Percentiles rank a stretch among this genome's conserved stretches.
These are phyloP conservation scores for Berkeleyomyces rouxiae DNA, from an alignment of 2,329 filamentous ascomycete species.

Conservation along the genomic window DNA sequence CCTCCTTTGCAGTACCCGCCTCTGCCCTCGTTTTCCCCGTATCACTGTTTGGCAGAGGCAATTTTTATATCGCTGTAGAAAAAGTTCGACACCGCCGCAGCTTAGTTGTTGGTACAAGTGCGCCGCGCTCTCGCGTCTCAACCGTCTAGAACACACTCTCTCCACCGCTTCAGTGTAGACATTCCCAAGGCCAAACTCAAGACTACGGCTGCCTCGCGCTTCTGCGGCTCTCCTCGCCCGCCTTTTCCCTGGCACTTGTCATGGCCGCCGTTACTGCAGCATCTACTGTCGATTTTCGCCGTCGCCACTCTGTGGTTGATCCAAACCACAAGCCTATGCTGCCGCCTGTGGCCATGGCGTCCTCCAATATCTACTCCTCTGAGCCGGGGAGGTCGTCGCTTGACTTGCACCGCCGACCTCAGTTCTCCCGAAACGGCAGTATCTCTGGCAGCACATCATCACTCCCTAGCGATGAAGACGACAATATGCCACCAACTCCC, in stretches of 20 bases:
- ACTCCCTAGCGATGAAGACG: slow-evolving; percentile 16
- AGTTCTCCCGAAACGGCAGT: slow-evolving; percentile 11
- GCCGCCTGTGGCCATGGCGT: slow-evolving; percentile 13
- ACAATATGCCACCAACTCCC: slow-evolving; percentile 24
- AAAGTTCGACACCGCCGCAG: neutral
- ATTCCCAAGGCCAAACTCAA: neutral
- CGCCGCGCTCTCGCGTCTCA: neutral
- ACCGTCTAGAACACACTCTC: neutral
- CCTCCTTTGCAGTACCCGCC: neutral
- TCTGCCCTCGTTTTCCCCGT: slow-evolving; percentile 8
- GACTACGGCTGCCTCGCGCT: neutral
- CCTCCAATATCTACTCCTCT: slow-evolving; percentile 10
- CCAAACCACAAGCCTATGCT: slow-evolving; percentile 2
- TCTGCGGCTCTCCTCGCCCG: neutral
- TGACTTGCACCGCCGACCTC: slow-evolving; percentile 8
- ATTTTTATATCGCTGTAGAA: neutral
- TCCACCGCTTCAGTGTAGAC: neutral
- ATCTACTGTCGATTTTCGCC: slow-evolving; percentile 8
- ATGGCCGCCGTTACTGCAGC: slow-evolving; percentile 9
- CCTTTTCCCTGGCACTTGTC: slow-evolving; percentile 6
- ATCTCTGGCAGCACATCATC: slow-evolving; percentile 13
- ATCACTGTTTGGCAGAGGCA: neutral
- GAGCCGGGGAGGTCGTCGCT: slow-evolving; percentile 5
- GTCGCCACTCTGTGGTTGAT: slow-evolving; percentile 11
- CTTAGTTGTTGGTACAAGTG: neutral